Conservation (phyloP, 1,139 yeast species). For the Arxiozyma heterogenica region DNA sequence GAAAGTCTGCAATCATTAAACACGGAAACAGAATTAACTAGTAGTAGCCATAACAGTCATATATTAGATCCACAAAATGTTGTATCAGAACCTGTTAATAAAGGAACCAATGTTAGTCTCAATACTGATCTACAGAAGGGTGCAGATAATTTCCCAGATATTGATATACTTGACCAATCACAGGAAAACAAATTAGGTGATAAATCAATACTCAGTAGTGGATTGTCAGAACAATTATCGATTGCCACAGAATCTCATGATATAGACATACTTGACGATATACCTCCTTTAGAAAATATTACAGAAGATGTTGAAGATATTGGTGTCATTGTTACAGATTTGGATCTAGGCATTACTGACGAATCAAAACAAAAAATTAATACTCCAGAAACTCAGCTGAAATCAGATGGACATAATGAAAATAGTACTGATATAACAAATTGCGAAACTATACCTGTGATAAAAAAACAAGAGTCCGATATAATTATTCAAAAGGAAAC, state of each 20-base stretch:
- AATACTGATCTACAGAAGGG: not conserved
- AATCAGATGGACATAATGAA: not conserved
- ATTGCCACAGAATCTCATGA: not conserved
- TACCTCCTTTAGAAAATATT: slow-evolving; percentile 1
- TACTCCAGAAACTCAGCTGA: not conserved
- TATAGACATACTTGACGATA: slow-evolving; percentile 1
- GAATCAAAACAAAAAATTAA: not conserved
- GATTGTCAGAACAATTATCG: not conserved
- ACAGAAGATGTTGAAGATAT: not conserved
- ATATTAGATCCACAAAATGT: not conserved
- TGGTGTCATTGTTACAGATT: not conserved
- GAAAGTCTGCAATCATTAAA: not conserved
- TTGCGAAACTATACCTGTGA: not conserved
- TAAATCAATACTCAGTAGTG: not conserved
- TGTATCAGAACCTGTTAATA: not conserved
- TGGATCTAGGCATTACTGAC: not conserved
- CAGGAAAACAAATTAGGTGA: not conserved
- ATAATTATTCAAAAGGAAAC: not conserved
- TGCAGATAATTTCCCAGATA: not conserved
- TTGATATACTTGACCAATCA: not conserved
- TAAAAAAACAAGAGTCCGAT: not conserved
- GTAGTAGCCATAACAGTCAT: not conserved
- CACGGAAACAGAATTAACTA: not conserved
- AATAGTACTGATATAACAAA: not conserved
- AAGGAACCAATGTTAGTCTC: not conserved